phyloP scores from a whole-genome alignment of 2,329 filamentous ascomycete species.

The Venturia nashicola region DNA sequence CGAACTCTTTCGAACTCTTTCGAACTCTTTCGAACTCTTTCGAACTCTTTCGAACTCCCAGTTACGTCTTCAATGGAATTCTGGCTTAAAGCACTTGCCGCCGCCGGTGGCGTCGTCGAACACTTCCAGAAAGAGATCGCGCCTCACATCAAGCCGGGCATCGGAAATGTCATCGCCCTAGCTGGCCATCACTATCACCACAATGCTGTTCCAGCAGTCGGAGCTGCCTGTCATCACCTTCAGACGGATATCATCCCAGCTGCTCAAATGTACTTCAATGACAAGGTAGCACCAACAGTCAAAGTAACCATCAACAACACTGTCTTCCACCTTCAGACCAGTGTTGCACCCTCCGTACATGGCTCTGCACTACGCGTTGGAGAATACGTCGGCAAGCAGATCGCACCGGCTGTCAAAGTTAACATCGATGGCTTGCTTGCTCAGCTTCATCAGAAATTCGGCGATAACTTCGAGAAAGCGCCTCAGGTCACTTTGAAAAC shows the following conservation, averaged over 20 bases:
- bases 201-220: background rate
- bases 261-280: background rate
- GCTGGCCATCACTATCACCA: background rate
- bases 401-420: background rate
- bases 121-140: background rate
- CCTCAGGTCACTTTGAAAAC: background rate
- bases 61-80: background rate
- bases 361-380: background rate
- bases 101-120: background rate
- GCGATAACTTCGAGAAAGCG: background rate
- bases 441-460: background rate
- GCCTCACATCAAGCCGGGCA: background rate
- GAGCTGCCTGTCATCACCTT: background rate
- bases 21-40: too few relatives aligned
- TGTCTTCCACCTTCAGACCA: background rate
- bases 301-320: background rate
- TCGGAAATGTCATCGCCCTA: background rate
- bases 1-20: too few relatives aligned
- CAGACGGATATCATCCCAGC: background rate
- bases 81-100: background rate
- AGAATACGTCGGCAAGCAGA: background rate
- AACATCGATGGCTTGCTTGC: background rate
- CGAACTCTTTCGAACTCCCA: too few relatives aligned
- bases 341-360: background rate
- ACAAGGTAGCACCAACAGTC: background rate